Evolutionary conservation across 768 basidiomycete genomes (phyloP).

Genomic region (Pulveroboletus sp.): DNA sequence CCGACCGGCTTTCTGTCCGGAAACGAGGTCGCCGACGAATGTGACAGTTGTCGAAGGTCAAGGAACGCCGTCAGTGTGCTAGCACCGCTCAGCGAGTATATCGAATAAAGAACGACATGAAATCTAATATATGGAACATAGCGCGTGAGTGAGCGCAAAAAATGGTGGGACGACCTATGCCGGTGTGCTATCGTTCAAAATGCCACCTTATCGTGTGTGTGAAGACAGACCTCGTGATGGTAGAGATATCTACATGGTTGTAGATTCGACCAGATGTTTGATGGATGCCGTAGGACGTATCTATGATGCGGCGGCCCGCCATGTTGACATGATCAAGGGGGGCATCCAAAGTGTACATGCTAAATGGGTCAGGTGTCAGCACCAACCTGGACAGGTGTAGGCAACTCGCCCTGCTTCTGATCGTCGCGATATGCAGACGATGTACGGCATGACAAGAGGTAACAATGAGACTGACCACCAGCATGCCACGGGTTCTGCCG

Average conservation of each 20-base stretch:
- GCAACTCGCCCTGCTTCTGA: not conserved
- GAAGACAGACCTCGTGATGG: not conserved
- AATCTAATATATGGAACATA: not conserved
- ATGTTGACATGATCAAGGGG: not conserved
- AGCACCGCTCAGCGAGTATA: not conserved
- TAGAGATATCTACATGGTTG: not conserved
- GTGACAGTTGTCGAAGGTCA: not conserved
- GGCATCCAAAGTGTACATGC: not conserved
- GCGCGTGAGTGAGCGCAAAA: no score
- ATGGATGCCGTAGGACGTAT: not conserved
- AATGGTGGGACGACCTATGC: not conserved
- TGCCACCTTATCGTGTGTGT: conserved; percentile 1
- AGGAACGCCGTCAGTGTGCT: not conserved
- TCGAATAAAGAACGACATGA: conserved; percentile 1
- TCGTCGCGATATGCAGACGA: not conserved
- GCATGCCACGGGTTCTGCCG: not conserved
- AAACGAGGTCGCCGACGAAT: conserved; percentile 3
- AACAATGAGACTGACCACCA: not conserved
- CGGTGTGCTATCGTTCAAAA: not conserved
- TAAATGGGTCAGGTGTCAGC: not conserved
- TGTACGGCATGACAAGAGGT: conserved; percentile 4
- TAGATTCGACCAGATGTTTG: not conserved
- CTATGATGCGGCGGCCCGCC: conserved; percentile 1
- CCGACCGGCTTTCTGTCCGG: conserved; percentile 1
- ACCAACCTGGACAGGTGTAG: not conserved